phyloP scores from a whole-genome alignment of 352 stramenopile genomes.

The Globisporangium okanoganense region DNA sequence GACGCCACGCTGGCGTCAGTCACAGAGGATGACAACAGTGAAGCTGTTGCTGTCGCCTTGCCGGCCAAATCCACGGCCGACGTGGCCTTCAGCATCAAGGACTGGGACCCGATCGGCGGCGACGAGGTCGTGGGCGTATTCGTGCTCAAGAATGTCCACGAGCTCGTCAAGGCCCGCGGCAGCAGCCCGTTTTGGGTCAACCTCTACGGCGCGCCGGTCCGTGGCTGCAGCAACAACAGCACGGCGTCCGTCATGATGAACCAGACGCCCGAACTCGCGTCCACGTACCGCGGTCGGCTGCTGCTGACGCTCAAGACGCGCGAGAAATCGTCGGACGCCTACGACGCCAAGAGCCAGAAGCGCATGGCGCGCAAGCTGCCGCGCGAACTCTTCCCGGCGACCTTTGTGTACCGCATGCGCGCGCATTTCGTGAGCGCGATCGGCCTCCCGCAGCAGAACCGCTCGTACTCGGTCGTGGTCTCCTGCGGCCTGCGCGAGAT shows the following conservation, averaged over 20 bases:
- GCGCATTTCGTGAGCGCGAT: constrained; percentile 61
- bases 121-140: constrained; percentile 64
- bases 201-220: constrained; percentile 63
- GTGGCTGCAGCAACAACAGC: constrained; percentile 41
- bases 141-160: constrained; percentile 34
- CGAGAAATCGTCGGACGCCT: constrained; percentile 48
- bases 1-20: constrained; percentile 10
- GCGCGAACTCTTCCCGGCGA: constrained; percentile 42
- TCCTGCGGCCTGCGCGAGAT: constrained; percentile 60
- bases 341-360: constrained; percentile 75
- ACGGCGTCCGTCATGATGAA: constrained; percentile 57
- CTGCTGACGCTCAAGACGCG: constrained; percentile 54
- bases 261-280: constrained; percentile 39
- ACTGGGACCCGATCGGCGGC: constrained; percentile 61
- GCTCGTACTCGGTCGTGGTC: constrained; percentile 47
- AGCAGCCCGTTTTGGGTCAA: constrained; percentile 68
- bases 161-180: constrained; percentile 23
- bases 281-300: constrained; percentile 79
- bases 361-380: constrained; percentile 47
- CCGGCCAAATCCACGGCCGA: background rate
- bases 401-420: constrained; percentile 56
- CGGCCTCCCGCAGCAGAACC: constrained; percentile 39
- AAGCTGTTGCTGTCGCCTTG: background rate
- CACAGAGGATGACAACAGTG: background rate
- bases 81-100: constrained; percentile 54